Conservation (phyloP, 2,329 filamentous ascomycete genomes). For the Arthrobotrys musiformis region DNA sequence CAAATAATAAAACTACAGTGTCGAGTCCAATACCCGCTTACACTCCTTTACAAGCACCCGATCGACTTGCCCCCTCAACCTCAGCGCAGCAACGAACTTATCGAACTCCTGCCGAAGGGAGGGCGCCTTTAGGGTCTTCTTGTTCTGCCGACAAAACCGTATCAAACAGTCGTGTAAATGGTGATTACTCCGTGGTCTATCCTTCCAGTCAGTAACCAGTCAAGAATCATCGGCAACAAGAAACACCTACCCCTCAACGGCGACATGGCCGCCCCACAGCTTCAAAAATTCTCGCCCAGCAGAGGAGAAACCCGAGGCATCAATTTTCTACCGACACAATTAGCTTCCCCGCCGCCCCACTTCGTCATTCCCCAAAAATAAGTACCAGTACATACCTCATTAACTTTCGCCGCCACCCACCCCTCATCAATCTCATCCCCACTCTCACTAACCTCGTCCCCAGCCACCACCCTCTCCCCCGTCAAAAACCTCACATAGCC, state of each 20-base stretch:
- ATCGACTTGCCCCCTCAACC: neutral
- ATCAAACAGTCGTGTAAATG: conserved; percentile 37
- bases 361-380: too few species aligned
- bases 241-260: conserved; percentile 26
- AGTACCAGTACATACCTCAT: neutral
- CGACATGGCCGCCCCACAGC: conserved; percentile 21
- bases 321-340: conserved; percentile 2
- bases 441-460: conserved; percentile 28
- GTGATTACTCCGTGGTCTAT: conserved; percentile 22
- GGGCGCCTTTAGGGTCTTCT: neutral
- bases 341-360: too few species aligned
- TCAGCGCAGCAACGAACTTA: neutral
- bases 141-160: conserved; percentile 30
- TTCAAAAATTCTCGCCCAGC: conserved; percentile 13
- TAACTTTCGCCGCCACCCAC: neutral
- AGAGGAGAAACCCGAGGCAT: neutral
- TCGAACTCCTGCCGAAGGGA: conserved; percentile 17
- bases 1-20: neutral
- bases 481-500: conserved; percentile 61
- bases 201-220: neutral
- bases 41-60: neutral
- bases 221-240: neutral
- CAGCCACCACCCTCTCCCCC: neutral
- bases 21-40: neutral
- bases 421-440: conserved; percentile 30